Evolutionary conservation across 768 basidiomycete species (phyloP).

Genomic region (Podaxis pistillaris): DNA sequence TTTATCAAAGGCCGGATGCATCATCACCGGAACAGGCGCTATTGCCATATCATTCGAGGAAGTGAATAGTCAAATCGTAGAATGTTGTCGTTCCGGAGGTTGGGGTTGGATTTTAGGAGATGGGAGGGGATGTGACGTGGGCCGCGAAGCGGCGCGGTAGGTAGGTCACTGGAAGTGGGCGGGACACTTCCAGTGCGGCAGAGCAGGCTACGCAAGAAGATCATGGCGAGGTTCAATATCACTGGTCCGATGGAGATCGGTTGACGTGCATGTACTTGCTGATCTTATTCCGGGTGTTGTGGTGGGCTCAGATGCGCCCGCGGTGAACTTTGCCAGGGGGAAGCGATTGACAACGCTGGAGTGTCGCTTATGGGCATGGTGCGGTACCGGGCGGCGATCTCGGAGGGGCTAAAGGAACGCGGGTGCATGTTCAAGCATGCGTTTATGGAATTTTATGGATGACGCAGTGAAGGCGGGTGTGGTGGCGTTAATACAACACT

Average conservation of each 20-base stretch:
- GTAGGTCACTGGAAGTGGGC: constrained; percentile 33
- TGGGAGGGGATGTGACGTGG: constrained; percentile 80
- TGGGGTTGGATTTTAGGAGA: constrained; percentile 46
- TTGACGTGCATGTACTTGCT: constrained; percentile 59
- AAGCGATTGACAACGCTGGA: constrained; percentile 77
- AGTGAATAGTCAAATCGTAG: constrained; percentile 40
- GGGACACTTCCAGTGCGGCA: constrained; percentile 21
- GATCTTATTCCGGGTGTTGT: constrained; percentile 39
- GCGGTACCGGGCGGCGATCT: constrained; percentile 51
- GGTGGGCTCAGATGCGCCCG: constrained; percentile 6
- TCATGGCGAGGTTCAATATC: constrained; percentile 59
- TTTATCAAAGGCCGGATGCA: constrained; percentile 59
- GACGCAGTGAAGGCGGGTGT: constrained; percentile 72
- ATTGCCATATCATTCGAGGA: constrained; percentile 67
- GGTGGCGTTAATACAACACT: constrained; percentile 34
- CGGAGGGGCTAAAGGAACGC: constrained; percentile 52
- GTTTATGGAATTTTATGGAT: constrained; percentile 48
- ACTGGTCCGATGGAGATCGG: constrained; percentile 54
- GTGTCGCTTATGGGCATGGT: constrained; percentile 70
- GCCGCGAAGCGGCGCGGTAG: constrained; percentile 46
- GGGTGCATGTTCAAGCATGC: constrained; percentile 67
- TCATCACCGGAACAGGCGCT: constrained; percentile 82
- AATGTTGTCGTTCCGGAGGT: constrained; percentile 75
- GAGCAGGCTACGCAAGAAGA: constrained; percentile 41
- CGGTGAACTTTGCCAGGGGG: constrained; percentile 48